Conservation (phyloP, 2,329 filamentous ascomycete species). For the Fusarium pseudonygamai region DNA sequence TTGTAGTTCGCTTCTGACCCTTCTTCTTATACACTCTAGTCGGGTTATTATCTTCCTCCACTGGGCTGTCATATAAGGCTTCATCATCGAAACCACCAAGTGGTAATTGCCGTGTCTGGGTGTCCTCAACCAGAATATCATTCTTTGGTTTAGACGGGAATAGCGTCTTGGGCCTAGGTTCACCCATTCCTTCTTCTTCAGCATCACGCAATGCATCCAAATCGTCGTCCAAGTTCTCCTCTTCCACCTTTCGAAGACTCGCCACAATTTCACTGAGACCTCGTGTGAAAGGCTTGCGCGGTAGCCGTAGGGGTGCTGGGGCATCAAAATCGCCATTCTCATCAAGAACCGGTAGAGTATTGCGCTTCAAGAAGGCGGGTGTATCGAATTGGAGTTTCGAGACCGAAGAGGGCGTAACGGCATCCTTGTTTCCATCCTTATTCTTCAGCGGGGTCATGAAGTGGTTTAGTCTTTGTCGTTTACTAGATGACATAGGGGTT, state of each 20-base stretch:
- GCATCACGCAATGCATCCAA: slow-evolving; percentile 77
- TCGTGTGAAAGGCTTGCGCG: slow-evolving; percentile 69
- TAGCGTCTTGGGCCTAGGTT: slow-evolving; percentile 33
- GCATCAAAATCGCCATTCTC: slow-evolving; percentile 64
- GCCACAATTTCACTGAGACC: slow-evolving; percentile 80
- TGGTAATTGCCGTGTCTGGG: slow-evolving; percentile 53
- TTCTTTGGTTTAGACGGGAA: slow-evolving; percentile 43
- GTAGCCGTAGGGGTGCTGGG: slow-evolving; percentile 61
- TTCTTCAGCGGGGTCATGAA: slow-evolving; percentile 73
- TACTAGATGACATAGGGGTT: slow-evolving; percentile 66
- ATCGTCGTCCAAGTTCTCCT: slow-evolving; percentile 76
- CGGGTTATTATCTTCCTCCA: slow-evolving; percentile 67
- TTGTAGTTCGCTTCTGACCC: slow-evolving; percentile 81
- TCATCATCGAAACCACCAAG: slow-evolving; percentile 74
- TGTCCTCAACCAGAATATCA: slow-evolving; percentile 56
- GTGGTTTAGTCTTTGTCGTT: slow-evolving; percentile 67
- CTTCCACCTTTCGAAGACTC: slow-evolving; percentile 73
- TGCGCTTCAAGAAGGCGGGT: slow-evolving; percentile 72
- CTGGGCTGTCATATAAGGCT: slow-evolving; percentile 63
- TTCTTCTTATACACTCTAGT: slow-evolving; percentile 81
- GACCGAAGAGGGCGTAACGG: slow-evolving; percentile 59
- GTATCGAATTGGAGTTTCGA: slow-evolving; percentile 72
- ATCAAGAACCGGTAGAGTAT: slow-evolving; percentile 60
- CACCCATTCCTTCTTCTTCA: slow-evolving; percentile 60
- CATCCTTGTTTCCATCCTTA: slow-evolving; percentile 50